A percentile compares a stretch with the other conserved stretches of the same genome.
Conservation (phyloP, 768 basidiomycete genomes). For the Xerocomellus amylosporus region DNA sequence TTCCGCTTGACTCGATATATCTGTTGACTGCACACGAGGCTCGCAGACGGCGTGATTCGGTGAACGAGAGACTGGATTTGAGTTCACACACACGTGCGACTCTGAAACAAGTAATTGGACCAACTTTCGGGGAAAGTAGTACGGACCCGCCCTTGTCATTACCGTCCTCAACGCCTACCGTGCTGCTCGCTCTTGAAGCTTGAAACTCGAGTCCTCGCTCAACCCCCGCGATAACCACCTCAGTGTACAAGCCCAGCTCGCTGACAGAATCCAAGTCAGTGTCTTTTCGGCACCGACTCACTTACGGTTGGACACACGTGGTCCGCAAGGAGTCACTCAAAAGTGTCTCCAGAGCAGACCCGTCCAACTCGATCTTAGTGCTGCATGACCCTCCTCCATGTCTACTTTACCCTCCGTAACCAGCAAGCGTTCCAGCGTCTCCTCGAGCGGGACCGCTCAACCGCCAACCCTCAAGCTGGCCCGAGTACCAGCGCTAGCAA, state of each 20-base stretch:
- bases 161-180: not conserved
- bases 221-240: not conserved
- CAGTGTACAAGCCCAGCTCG: not conserved
- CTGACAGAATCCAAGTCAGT: constrained; percentile 6
- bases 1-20: not conserved
- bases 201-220: not conserved
- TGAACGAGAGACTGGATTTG: too few relatives aligned
- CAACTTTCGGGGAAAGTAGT: too few relatives aligned
- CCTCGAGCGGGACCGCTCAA: constrained; percentile 51
- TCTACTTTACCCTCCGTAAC: constrained; percentile 64
- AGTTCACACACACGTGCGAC: constrained; percentile 23
- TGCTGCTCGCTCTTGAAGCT: not conserved
- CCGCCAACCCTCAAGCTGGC: constrained; percentile 22
- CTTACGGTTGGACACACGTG: constrained; percentile 16
- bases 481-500: constrained; percentile 50
- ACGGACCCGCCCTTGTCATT: not conserved
- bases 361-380: constrained; percentile 14
- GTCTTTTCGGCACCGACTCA: constrained; percentile 14
- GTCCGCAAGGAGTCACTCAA: constrained; percentile 25
- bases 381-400: constrained; percentile 83
- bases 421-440: constrained; percentile 75
- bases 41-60: not conserved
- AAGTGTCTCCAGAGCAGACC: constrained; percentile 23
- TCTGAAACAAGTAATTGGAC: not conserved
- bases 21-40: constrained; percentile 2